Evolutionary conservation across 345 rosid genomes (phyloP).

Genomic region (Melastoma malabathricum): DNA sequence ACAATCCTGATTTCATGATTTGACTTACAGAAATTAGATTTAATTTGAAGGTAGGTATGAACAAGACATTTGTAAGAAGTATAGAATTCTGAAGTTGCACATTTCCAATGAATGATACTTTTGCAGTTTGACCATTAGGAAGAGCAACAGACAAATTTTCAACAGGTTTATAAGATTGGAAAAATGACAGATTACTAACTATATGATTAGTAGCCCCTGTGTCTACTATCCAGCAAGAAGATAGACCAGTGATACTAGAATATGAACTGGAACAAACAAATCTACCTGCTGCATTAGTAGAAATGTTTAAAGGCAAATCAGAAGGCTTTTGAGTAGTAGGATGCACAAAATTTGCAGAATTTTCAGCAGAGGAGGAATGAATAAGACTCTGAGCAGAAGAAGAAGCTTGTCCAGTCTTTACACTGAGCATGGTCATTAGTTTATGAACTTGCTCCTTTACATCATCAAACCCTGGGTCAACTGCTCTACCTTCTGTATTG

Average conservation of each 20-base stretch:
- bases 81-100: background rate
- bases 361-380: too few relatives aligned
- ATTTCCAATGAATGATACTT: background rate
- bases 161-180: too few relatives aligned
- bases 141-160: background rate
- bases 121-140: background rate
- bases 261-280: too few relatives aligned
- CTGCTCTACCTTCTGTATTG: background rate
- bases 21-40: slow-evolving; percentile 1
- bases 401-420: too few relatives aligned
- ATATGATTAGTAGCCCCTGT: background rate
- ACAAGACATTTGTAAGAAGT: background rate
- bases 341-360: too few relatives aligned
- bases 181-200: background rate
- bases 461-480: background rate
- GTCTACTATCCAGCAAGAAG: background rate
- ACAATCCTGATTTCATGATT: background rate
- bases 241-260: too few relatives aligned
- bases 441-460: background rate
- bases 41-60: background rate
- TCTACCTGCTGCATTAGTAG: too few relatives aligned
- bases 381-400: too few relatives aligned
- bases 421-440: too few relatives aligned
- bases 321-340: too few relatives aligned
- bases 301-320: too few relatives aligned